Evolutionary conservation across 2,329 filamentous ascomycete genomes (phyloP).

Genomic region (Colletotrichum paranaense): DNA sequence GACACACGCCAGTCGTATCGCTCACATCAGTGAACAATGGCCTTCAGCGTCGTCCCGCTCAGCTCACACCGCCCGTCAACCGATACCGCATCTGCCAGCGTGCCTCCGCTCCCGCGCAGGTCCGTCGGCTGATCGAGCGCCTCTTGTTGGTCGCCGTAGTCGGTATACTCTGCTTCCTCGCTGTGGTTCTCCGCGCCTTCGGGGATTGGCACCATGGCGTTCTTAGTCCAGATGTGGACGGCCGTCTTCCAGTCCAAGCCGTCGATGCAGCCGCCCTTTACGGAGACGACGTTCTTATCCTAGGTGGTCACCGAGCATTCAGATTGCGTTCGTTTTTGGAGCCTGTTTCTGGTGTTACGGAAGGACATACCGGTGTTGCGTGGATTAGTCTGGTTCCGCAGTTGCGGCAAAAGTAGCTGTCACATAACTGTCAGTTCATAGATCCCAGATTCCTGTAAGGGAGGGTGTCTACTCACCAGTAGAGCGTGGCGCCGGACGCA

Average conservation of each 20-base stretch:
- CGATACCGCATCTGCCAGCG: not conserved
- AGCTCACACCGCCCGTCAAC: constrained; percentile 44
- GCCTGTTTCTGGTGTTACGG: too few relatives aligned
- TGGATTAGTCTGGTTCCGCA: constrained; percentile 77
- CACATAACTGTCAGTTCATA: not conserved
- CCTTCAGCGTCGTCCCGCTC: constrained; percentile 33
- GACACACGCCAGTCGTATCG: not conserved
- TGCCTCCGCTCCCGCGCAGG: constrained; percentile 47
- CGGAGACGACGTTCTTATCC: constrained; percentile 69
- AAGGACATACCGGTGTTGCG: constrained; percentile 61
- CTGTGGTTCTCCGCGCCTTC: constrained; percentile 69
- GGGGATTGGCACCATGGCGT: constrained; percentile 76
- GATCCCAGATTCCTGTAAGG: too few relatives aligned
- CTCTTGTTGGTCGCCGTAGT: constrained; percentile 58
- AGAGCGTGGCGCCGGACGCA: constrained; percentile 64
- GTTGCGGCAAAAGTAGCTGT: constrained; percentile 72
- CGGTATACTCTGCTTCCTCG: constrained; percentile 60
- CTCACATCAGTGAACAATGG: not conserved
- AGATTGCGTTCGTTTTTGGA: too few relatives aligned
- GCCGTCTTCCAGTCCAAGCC: constrained; percentile 70
- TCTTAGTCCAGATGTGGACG: constrained; percentile 76
- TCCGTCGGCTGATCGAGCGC: constrained; percentile 58
- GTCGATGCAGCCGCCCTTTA: constrained; percentile 76
- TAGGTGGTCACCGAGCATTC: constrained; percentile 36
- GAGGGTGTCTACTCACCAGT: constrained; percentile 58